Evolutionary conservation across 2,329 filamentous ascomycete species (phyloP).

Genomic region (Aspergillus cejpii): DNA sequence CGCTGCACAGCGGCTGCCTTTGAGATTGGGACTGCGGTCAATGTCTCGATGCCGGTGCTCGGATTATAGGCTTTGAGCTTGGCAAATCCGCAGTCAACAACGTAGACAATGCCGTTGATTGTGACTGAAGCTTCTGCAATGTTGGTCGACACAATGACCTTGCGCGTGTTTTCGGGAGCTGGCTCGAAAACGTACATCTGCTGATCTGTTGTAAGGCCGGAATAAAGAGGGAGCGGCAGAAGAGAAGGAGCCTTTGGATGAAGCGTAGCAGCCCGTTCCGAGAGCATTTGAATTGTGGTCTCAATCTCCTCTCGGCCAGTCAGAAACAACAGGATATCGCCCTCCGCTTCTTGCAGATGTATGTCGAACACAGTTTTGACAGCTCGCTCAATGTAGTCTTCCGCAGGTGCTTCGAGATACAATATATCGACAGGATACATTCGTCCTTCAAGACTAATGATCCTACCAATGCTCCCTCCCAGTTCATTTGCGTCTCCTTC

Average conservation of each 20-base stretch:
- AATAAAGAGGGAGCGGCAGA: constrained; percentile 73
- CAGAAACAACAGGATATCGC: constrained; percentile 85
- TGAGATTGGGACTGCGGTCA: constrained; percentile 75
- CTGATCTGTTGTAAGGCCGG: constrained; percentile 79
- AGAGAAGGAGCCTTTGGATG: constrained; percentile 55
- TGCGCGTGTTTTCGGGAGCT: constrained; percentile 71
- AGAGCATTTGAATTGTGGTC: constrained; percentile 67
- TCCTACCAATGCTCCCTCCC: constrained; percentile 49
- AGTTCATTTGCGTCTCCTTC: constrained; percentile 29
- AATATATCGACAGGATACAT: constrained; percentile 84
- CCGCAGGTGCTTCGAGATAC: constrained; percentile 68
- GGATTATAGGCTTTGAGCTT: constrained; percentile 85
- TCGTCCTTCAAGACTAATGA: constrained; percentile 79
- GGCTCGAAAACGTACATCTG: constrained; percentile 94
- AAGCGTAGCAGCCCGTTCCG: constrained; percentile 62
- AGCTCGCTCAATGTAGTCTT: constrained; percentile 80
- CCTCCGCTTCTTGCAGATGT: constrained; percentile 69
- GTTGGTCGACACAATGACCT: constrained; percentile 90
- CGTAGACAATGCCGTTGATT: constrained; percentile 84
- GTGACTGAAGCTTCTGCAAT: constrained; percentile 96
- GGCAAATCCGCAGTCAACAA: constrained; percentile 84
- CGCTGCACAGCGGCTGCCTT: constrained; percentile 90
- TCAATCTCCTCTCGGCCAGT: constrained; percentile 94
- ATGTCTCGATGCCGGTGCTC: constrained; percentile 73
- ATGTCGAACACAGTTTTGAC: constrained; percentile 82